A percentile compares a stretch with the other conserved stretches of the same genome.
Conservation (phyloP, 352 stramenopile genomes). For the Phytophthora europaea region DNA sequence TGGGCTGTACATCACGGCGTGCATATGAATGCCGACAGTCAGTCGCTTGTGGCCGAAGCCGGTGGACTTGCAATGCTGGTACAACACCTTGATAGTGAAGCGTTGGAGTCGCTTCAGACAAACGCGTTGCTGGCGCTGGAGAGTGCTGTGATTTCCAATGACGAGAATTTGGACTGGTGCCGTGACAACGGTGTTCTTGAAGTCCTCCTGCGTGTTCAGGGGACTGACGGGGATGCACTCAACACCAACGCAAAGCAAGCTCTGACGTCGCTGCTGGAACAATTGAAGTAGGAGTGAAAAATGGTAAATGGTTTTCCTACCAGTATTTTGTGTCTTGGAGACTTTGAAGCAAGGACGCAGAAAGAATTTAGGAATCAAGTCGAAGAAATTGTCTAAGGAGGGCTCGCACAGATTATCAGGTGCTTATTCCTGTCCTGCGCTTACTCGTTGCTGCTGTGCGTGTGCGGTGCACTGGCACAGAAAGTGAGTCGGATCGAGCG, state of each 20-base stretch:
- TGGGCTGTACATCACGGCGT: conserved; percentile 83
- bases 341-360: conserved; percentile 15
- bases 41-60: conserved; percentile 66
- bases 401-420: neutral
- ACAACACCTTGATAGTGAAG: conserved; percentile 49
- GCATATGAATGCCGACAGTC: conserved; percentile 68
- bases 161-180: conserved; percentile 61
- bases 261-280: conserved; percentile 53
- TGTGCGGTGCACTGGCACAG: conserved; percentile 28
- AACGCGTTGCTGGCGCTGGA: conserved; percentile 78
- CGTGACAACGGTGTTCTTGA: conserved; percentile 50
- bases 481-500: conserved; percentile 50
- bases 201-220: conserved; percentile 53
- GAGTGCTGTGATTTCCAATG: conserved; percentile 59
- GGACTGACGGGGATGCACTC: conserved; percentile 58
- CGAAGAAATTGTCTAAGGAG: conserved; percentile 13
- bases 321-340: conserved; percentile 15
- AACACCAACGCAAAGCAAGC: conserved; percentile 65
- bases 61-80: conserved; percentile 70
- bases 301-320: conserved; percentile 12
- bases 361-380: conserved; percentile 20
- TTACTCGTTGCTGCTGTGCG: conserved; percentile 43
- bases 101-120: conserved; percentile 67
- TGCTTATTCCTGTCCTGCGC: neutral
- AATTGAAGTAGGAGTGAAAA: conserved; percentile 44